Evolutionary conservation across 2,329 filamentous ascomycete species (phyloP), one percentile per base, ranked within the genome.

Genomic region (Neopestalotiopsis rosae): DNA sequence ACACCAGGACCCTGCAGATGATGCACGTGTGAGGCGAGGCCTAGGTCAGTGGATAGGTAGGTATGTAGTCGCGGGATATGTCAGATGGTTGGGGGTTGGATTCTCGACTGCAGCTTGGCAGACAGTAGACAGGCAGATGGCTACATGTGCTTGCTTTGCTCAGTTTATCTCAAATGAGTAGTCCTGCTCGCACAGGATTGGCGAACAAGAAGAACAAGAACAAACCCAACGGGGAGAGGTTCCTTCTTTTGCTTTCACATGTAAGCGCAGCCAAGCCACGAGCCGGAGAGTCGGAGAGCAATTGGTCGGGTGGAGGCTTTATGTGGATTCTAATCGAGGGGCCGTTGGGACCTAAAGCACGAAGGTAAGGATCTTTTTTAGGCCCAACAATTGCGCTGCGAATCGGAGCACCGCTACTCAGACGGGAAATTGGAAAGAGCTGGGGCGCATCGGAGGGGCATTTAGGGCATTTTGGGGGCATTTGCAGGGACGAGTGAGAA

Each of bases 211-310:
- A 38, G 14, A 20, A 49, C 61, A 28, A 4, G 24, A 28, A 28
- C 24, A 28, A 3, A 28, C 24, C 24, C 24, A 28, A 28, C 24
- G 24, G 38, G 20, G 59, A 34, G 32, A 7, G 45, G 7, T 10
- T 28, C n/a, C 49, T 14, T 24, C 45, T 66, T 28, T 38, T 28
- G 42, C 64, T 66, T 66, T 66, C 64, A 66, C 64, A 66, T 66
- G 64, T 49, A 57, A 49, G 34, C 10, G 20, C 17, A 30, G 30
- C 20, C 56, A 28, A 58, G 24, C 61, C 61, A 56, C 64, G 64
- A 66, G 64, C 64, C 52, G 42, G 32, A 34, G 30, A n/a, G 20
- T 38, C 45, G 52, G 64, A 24, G 64, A 28, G 42, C 64, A 66
- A 66, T 66, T 57, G 64, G 64, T 64, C 59, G 30, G 34, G 59